Conservation (phyloP, 768 basidiomycete species). For the Leccinellum luteum region DNA sequence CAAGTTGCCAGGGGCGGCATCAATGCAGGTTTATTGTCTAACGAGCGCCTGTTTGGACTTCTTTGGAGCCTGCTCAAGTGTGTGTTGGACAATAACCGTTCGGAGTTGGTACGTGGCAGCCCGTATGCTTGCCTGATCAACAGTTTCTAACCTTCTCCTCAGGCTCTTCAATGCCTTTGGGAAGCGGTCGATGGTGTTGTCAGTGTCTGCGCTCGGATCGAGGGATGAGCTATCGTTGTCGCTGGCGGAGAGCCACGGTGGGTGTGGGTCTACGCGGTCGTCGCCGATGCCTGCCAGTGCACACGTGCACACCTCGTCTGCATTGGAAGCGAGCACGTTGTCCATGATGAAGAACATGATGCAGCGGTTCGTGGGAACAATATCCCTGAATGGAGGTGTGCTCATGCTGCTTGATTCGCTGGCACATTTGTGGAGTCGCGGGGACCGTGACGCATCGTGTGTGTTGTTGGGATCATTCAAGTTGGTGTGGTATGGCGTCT, state of each 20-base stretch:
- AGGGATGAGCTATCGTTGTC: slow-evolving; percentile 41
- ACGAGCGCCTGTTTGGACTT: slow-evolving; percentile 73
- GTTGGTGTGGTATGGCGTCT: slow-evolving; percentile 74
- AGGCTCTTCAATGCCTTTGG: slow-evolving; percentile 17
- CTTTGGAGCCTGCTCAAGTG: slow-evolving; percentile 74
- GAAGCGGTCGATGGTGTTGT: slow-evolving; percentile 26
- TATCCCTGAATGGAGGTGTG: slow-evolving; percentile 96
- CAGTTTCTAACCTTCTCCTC: slow-evolving; percentile 82
- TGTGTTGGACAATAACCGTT: slow-evolving; percentile 69
- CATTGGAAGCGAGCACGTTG: slow-evolving; percentile 61
- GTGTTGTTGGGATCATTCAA: slow-evolving; percentile 52
- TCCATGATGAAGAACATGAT: slow-evolving; percentile 61
- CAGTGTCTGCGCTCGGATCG: slow-evolving; percentile 35
- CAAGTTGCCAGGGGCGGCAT: slow-evolving; percentile 61
- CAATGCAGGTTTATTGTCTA: slow-evolving; percentile 70
- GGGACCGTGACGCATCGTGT: too few relatives aligned
- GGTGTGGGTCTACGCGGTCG: slow-evolving; percentile 1
- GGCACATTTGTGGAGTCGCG: slow-evolving; percentile 70
- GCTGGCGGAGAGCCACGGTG: slow-evolving; percentile 34
- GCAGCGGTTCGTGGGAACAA: slow-evolving; percentile 67
- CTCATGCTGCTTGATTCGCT: slow-evolving; percentile 88
- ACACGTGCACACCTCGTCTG: too few relatives aligned
- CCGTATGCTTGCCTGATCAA: slow-evolving; percentile 89
- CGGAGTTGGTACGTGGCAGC: slow-evolving; percentile 91
- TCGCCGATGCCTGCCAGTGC: too few relatives aligned